Percentiles rank a stretch among this genome's conserved stretches.
These are phyloP conservation scores for Hericium alpestre DNA, from an alignment of 768 basidiomycete species.

Conservation along the genomic window DNA sequence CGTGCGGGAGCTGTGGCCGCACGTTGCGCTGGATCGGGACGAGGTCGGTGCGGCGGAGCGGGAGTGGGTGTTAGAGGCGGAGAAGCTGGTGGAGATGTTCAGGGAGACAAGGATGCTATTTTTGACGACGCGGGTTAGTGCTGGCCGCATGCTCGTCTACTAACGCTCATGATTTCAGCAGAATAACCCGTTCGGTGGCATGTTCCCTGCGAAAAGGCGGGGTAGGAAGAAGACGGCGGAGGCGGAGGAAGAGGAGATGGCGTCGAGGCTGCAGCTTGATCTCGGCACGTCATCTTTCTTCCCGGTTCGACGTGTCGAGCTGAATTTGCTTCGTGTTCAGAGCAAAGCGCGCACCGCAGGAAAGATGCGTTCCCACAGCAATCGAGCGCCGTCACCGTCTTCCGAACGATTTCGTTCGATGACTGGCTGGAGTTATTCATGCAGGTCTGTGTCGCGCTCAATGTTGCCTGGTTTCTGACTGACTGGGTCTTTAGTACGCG, in stretches of 20 bases:
- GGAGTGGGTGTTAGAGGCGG: conserved; percentile 77
- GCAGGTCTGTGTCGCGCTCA: conserved; percentile 44
- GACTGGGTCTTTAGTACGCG: conserved; percentile 42
- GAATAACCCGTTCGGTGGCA: conserved; percentile 55
- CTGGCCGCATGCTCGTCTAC: background rate
- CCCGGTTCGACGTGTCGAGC: background rate
- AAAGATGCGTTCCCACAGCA: conserved; percentile 25
- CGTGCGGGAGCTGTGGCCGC: conserved; percentile 53
- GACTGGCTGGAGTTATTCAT: conserved; percentile 81
- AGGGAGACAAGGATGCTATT: conserved; percentile 81
- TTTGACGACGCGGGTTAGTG: conserved; percentile 54
- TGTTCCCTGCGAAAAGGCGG: conserved; percentile 41
- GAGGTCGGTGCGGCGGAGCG: conserved; percentile 38
- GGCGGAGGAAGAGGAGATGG: conserved; percentile 62
- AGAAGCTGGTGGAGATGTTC: conserved; percentile 81
- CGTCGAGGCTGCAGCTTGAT: conserved; percentile 64
- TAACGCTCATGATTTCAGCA: conserved; percentile 8
- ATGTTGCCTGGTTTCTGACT: background rate
- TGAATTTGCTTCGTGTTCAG: conserved; percentile 22
- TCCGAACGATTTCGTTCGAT: conserved; percentile 73
- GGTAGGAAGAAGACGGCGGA: conserved; percentile 32
- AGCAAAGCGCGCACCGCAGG: conserved; percentile 41
- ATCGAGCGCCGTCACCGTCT: conserved; percentile 44
- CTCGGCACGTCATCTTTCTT: conserved; percentile 36
- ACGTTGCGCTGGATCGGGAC: conserved; percentile 32